Base-by-base conservation (phyloP, 805 yeast genomes). In the Metschnikowia rubicola region DNA sequence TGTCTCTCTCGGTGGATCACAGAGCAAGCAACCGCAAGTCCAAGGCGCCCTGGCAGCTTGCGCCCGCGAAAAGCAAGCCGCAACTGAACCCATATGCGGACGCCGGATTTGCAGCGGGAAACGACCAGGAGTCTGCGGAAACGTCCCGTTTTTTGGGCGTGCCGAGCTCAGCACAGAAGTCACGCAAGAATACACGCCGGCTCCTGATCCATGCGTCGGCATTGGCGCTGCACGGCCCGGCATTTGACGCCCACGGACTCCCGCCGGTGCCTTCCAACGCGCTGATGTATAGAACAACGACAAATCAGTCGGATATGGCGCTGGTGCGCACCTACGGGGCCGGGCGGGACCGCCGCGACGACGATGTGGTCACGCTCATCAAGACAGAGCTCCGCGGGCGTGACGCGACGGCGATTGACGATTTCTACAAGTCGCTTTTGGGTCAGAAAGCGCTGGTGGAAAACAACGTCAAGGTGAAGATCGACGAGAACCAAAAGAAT, bases 371-470 rank as follows among this genome's bases (percentile, higher is more conserved):
- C 21, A 43, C 33, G n/a, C 44, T 47, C 31, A 64, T 71, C 30
- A 48, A 53, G 17, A 52, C 52, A 9, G 78, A 80, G 45, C 62
- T 88, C 50, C 69, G 80, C 10, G 78, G 80, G 51, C 88, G 89
- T 1, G 78, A 85, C 7, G 92, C 91, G 2, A 65, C 79, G 1
- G 86, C 83, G 50, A 84, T 88, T 31, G 90, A 86, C 56, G 80
- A 78, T 45, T 86, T 85, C 63, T 80, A 83, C 49, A 74, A 79
- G 15, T 76, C 74, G 43, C 67, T 87, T 52, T 58, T 65, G 2
- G 67, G 71, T 35, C 72, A 84, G 53, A 76, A 79, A 35, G 61
- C 67, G 3, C 62, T 74, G 37, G 77, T 86, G 35, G 77, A 77
- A 15, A 67, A 68, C 26, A 87, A 83, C 50, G 79, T 85, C 41